Evolutionary conservation across 305 asterid species (phyloP).

Genomic region (Fraxinus velutina): DNA sequence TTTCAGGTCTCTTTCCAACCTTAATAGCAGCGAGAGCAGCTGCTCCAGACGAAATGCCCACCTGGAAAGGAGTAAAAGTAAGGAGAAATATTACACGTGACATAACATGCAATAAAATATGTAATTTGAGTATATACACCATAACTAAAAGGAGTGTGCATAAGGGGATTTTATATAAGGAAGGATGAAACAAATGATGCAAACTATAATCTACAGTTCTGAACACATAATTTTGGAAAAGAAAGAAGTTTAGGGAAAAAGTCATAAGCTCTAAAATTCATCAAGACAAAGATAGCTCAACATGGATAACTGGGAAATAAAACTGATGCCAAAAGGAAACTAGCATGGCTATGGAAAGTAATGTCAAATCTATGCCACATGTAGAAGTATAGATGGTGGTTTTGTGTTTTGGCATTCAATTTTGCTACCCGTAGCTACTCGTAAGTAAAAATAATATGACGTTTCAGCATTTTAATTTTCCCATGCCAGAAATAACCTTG

Average conservation of each 20-base stretch:
- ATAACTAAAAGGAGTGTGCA: not conserved
- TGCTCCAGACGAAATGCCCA: slow-evolving; percentile 99
- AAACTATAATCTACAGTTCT: not conserved
- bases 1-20: slow-evolving; percentile 92
- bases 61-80: slow-evolving; percentile 39
- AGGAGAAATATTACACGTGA: slow-evolving; percentile 14
- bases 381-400: not conserved
- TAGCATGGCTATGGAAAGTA: not conserved
- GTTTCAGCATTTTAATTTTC: not conserved
- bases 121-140: not conserved
- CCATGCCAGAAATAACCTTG: not conserved
- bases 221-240: not conserved
- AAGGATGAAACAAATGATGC: not conserved
- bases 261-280: not conserved
- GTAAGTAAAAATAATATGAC: not conserved
- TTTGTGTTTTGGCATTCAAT: not conserved
- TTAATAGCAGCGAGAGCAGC: slow-evolving; percentile 87
- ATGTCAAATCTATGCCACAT: not conserved
- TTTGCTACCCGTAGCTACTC: not conserved
- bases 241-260: not conserved
- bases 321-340: not conserved
- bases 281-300: not conserved
- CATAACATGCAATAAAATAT: not conserved
- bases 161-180: not conserved
- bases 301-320: not conserved